Evolutionary conservation across 352 stramenopile genomes (phyloP).

Genomic region (Pythium volutum): DNA sequence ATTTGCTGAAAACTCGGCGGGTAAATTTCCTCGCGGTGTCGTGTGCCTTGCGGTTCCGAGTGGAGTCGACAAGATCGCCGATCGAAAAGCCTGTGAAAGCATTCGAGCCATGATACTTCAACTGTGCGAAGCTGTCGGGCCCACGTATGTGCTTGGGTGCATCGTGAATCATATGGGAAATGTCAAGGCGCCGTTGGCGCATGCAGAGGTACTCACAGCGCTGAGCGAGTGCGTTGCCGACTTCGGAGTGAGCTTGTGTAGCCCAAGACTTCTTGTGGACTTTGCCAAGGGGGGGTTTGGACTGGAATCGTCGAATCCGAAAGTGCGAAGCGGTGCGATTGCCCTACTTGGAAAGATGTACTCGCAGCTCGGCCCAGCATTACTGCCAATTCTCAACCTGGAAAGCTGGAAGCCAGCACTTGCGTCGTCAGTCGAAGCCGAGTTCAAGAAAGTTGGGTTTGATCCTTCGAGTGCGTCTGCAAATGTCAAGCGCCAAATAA

Average conservation of each 20-base stretch:
- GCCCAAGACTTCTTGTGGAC: constrained; percentile 67
- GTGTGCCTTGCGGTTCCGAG: constrained; percentile 65
- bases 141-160: constrained; percentile 71
- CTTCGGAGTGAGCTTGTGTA: constrained; percentile 73
- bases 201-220: constrained; percentile 65
- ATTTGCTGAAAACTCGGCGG: constrained; percentile 54
- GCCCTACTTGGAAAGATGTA: constrained; percentile 78
- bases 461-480: constrained; percentile 49
- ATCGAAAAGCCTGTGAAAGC: constrained; percentile 71
- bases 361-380: constrained; percentile 70
- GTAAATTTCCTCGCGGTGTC: constrained; percentile 72
- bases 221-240: constrained; percentile 69
- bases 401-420: constrained; percentile 85
- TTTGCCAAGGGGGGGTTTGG: constrained; percentile 69
- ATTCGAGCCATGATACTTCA: constrained; percentile 72
- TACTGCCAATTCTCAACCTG: constrained; percentile 76
- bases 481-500: constrained; percentile 65
- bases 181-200: constrained; percentile 75
- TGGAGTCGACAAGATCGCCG: constrained; percentile 79
- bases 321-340: constrained; percentile 67
- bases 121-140: constrained; percentile 71
- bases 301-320: constrained; percentile 78
- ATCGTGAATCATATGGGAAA: constrained; percentile 74
- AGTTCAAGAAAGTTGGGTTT: constrained; percentile 83
- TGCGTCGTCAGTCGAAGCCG: constrained; percentile 63